Evolutionary conservation across 1,284 basidiomycete species (phyloP).

Genomic region (Gymnopus androsaceus): DNA sequence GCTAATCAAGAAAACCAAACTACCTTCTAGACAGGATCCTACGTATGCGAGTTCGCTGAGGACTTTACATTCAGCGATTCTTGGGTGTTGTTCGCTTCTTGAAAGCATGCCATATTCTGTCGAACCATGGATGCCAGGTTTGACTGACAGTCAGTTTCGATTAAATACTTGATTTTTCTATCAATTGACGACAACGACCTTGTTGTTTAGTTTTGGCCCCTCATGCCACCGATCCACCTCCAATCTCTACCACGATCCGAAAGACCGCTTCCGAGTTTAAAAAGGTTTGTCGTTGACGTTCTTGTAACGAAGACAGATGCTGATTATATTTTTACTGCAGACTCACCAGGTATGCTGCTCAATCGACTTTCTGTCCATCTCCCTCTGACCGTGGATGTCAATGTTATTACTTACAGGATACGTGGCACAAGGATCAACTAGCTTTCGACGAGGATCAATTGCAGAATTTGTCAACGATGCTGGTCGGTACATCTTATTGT

Average conservation of each 20-base stretch:
- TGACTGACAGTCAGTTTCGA: slow-evolving; percentile 64
- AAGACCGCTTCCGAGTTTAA: slow-evolving; percentile 89
- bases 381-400: slow-evolving; percentile 7
- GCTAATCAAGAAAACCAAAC: slow-evolving; percentile 59
- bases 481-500: slow-evolving; percentile 92
- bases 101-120: slow-evolving; percentile 81
- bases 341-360: slow-evolving; percentile 62
- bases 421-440: slow-evolving; percentile 90
- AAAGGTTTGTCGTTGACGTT: slow-evolving; percentile 53
- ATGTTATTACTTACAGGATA: slow-evolving; percentile 66
- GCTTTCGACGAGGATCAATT: slow-evolving; percentile 91
- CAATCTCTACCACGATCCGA: slow-evolving; percentile 89
- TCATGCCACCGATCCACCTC: slow-evolving; percentile 89
- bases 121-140: slow-evolving; percentile 74
- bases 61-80: slow-evolving; percentile 84
- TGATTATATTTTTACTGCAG: slow-evolving; percentile 33
- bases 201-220: slow-evolving; percentile 61
- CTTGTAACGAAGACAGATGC: slow-evolving; percentile 9
- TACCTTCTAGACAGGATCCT: slow-evolving; percentile 74
- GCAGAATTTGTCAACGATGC: slow-evolving; percentile 83
- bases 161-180: slow-evolving; percentile 18
- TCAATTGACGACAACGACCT: slow-evolving; percentile 36
- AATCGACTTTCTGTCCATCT: slow-evolving; percentile 6
- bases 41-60: slow-evolving; percentile 76
- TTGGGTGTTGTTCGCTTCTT: slow-evolving; percentile 86